A percentile compares a stretch with the other conserved stretches of the same genome.
phyloP scores from a whole-genome alignment of 1,284 basidiomycete genomes.

The Cystobasidium slooffiae region DNA sequence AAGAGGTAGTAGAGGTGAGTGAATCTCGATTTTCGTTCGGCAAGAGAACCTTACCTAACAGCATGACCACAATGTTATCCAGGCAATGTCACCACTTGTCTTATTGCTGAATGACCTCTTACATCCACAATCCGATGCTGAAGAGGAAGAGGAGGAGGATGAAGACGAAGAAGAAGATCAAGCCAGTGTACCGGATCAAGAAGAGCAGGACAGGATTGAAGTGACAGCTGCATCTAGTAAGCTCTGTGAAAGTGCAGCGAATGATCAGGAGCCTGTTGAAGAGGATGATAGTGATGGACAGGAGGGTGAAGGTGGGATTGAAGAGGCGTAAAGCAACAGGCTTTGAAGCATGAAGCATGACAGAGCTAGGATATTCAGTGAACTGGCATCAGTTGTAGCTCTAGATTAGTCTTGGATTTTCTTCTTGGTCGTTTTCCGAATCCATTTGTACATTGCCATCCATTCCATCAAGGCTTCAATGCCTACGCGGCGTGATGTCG shows the following conservation, averaged over 20 bases:
- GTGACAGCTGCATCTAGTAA: conserved; percentile 35
- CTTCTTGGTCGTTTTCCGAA: background rate
- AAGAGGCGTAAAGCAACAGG: conserved; percentile 1
- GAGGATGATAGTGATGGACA: conserved; percentile 33
- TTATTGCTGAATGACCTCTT: conserved; percentile 50
- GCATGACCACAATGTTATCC: background rate
- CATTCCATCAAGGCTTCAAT: background rate
- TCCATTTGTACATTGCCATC: conserved; percentile 14
- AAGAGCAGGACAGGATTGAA: conserved; percentile 38
- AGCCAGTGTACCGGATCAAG: conserved; percentile 20
- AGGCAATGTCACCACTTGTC: conserved; percentile 49
- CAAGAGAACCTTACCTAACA: no score
- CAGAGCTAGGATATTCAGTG: background rate
- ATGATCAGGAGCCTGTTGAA: conserved; percentile 38
- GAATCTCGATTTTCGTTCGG: background rate
- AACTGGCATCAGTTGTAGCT: background rate
- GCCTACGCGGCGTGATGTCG: background rate
- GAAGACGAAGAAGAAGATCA: conserved; percentile 38
- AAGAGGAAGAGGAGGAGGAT: conserved; percentile 35
- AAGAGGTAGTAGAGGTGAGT: conserved; percentile 41
- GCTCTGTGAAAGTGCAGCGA: conserved; percentile 21
- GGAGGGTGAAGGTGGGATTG: conserved; percentile 30
- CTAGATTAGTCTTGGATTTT: background rate
- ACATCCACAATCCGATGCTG: conserved; percentile 37
- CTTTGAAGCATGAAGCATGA: background rate